Conservation (phyloP, 2,329 filamentous ascomycete species). For the Pseudogymnoascus sp. region DNA sequence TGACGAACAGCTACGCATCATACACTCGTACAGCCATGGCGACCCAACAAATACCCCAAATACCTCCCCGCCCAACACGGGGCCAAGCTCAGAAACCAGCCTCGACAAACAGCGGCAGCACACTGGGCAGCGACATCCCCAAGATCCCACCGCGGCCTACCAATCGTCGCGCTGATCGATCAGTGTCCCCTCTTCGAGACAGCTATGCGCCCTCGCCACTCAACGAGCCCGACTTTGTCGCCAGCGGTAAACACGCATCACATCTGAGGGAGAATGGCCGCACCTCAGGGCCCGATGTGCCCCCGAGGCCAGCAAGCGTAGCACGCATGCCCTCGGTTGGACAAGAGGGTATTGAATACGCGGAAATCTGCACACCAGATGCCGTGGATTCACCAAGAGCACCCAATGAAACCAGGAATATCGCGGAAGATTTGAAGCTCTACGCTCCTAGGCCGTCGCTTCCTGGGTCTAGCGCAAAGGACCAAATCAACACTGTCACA, state of each 20-base stretch:
- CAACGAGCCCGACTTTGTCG: slow-evolving; percentile 57
- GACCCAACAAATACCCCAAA: slow-evolving; percentile 38
- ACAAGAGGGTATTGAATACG: slow-evolving; percentile 86
- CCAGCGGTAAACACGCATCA: slow-evolving; percentile 27
- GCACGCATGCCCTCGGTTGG: slow-evolving; percentile 70
- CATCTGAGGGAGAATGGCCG: slow-evolving; percentile 31
- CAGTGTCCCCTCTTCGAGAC: slow-evolving; percentile 67
- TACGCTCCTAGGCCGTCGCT: slow-evolving; percentile 85
- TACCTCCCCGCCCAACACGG: slow-evolving; percentile 57
- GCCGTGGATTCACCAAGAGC: slow-evolving; percentile 21
- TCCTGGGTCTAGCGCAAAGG: slow-evolving; percentile 71
- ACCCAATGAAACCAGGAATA: slow-evolving; percentile 58
- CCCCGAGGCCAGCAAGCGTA: slow-evolving; percentile 65
- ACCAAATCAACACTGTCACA: slow-evolving; percentile 75
- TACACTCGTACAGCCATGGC: slow-evolving; percentile 29
- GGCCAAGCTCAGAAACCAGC: slow-evolving; percentile 38
- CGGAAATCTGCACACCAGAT: slow-evolving; percentile 41
- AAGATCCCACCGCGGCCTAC: slow-evolving; percentile 71
- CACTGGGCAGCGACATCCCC: slow-evolving; percentile 45
- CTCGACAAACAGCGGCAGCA: slow-evolving; percentile 30
- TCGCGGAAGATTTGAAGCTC: slow-evolving; percentile 75
- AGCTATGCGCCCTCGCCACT: slow-evolving; percentile 81
- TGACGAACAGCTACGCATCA: not conserved
- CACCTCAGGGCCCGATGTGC: slow-evolving; percentile 36
- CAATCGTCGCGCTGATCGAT: slow-evolving; percentile 61